Evolutionary conservation across 441 rosid genomes (phyloP).

Genomic region (Hypseocharis bilobata): DNA sequence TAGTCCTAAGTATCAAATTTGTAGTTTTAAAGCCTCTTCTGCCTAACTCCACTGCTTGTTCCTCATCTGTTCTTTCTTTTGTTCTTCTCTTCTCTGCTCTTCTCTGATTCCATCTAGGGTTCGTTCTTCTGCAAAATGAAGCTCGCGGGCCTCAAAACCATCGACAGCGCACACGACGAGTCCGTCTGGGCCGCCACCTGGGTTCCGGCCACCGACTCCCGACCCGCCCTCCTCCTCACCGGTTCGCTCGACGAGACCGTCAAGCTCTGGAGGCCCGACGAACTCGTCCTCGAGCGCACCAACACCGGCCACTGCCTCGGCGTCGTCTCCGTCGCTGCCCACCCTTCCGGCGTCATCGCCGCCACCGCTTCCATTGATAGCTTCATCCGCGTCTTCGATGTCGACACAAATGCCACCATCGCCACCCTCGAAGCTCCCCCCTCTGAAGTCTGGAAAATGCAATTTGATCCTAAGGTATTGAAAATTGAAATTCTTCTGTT

Average conservation of each 20-base stretch:
- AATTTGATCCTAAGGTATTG: constrained; percentile 72
- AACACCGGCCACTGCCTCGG: constrained; percentile 88
- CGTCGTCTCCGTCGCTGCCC: constrained; percentile 85
- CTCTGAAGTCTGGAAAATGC: constrained; percentile 94
- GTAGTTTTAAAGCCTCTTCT: too few species aligned
- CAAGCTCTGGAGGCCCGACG: constrained; percentile 72
- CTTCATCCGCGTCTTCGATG: constrained; percentile 83
- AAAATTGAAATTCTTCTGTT: background rate
- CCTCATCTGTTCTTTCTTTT: too few species aligned
- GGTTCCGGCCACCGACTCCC: constrained; percentile 64
- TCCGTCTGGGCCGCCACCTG: constrained; percentile 86
- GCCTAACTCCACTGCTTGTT: too few species aligned
- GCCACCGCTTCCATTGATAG: constrained; percentile 86
- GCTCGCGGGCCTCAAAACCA: constrained; percentile 70
- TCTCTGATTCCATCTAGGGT: too few species aligned
- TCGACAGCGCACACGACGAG: constrained; percentile 79
- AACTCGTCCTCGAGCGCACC: constrained; percentile 58
- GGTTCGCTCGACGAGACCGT: constrained; percentile 93
- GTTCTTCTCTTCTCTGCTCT: too few species aligned
- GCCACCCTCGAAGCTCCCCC: constrained; percentile 90
- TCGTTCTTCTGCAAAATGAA: constrained; percentile 38
- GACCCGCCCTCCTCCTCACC: constrained; percentile 60
- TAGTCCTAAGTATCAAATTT: too few species aligned
- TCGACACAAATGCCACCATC: constrained; percentile 73
- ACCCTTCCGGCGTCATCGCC: constrained; percentile 84